Percentiles rank a stretch among this genome's conserved stretches.
Evolutionary conservation across 2,329 filamentous ascomycete species (phyloP).

Genomic region (Penicillium corylophilum): DNA sequence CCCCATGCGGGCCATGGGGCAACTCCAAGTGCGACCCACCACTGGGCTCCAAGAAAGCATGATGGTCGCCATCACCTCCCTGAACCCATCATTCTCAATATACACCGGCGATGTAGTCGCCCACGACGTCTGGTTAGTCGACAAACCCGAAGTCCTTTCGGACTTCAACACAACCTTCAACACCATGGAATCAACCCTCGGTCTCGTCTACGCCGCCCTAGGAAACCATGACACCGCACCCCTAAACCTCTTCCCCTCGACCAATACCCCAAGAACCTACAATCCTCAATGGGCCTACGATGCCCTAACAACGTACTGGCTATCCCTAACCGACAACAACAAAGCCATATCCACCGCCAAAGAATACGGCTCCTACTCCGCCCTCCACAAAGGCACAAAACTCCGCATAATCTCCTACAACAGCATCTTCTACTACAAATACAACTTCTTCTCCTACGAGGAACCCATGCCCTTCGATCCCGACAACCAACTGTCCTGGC

Average conservation of each 20-base stretch:
- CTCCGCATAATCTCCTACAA: slow-evolving; percentile 60
- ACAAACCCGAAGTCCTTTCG: slow-evolving; percentile 30
- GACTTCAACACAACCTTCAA: slow-evolving; percentile 49
- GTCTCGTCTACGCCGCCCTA: slow-evolving; percentile 53
- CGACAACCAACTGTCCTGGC: slow-evolving; percentile 54
- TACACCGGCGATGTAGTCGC: slow-evolving; percentile 62
- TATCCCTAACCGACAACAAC: slow-evolving; percentile 46
- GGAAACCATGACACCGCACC: slow-evolving; percentile 60
- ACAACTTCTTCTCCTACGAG: slow-evolving; percentile 58
- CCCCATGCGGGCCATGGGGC: slow-evolving; percentile 54
- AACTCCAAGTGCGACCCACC: slow-evolving; percentile 57
- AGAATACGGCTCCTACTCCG: slow-evolving; percentile 53
- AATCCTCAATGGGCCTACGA: slow-evolving; percentile 56
- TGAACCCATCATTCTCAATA: slow-evolving; percentile 54
- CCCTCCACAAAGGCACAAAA: slow-evolving; percentile 46
- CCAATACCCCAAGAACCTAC: slow-evolving; percentile 35
- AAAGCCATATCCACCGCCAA: slow-evolving; percentile 35
- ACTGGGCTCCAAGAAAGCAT: slow-evolving; percentile 55
- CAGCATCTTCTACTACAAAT: slow-evolving; percentile 60
- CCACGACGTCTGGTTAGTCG: slow-evolving; percentile 45
- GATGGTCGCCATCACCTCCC: slow-evolving; percentile 40
- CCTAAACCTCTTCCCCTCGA: slow-evolving; percentile 52
- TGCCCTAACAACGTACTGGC: slow-evolving; percentile 49
- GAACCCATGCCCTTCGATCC: slow-evolving; percentile 53
- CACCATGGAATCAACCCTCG: slow-evolving; percentile 44